Conservation (phyloP, 768 basidiomycete species). For the Cyathus striatus region DNA sequence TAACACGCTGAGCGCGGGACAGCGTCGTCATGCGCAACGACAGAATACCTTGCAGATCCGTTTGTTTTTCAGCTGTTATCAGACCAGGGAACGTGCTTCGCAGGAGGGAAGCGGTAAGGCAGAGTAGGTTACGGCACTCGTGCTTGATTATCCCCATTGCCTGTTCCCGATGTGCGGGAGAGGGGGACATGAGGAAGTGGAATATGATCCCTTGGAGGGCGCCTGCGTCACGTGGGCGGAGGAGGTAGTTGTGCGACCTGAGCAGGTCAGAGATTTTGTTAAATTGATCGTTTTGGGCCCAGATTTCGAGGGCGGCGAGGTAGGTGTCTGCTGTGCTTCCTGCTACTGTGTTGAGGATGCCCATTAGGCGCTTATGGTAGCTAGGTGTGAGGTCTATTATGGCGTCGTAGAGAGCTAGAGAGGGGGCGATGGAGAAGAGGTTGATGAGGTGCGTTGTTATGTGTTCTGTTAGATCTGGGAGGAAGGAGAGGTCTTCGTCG, state of each 20-base stretch:
- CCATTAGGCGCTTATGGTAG: constrained; percentile 26
- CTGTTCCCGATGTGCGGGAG: constrained; percentile 15
- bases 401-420: constrained; percentile 35
- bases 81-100: constrained; percentile 41
- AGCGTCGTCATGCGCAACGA: constrained; percentile 31
- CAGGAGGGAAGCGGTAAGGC: constrained; percentile 37
- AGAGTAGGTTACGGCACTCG: constrained; percentile 44
- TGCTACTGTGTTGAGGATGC: constrained; percentile 33
- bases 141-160: constrained; percentile 42
- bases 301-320: constrained; percentile 50
- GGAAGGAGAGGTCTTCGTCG: constrained; percentile 16
- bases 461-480: constrained; percentile 30
- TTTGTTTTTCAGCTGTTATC: constrained; percentile 28
- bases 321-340: constrained; percentile 46
- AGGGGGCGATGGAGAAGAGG: constrained; percentile 47
- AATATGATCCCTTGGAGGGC: constrained; percentile 44
- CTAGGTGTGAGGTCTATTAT: constrained; percentile 34
- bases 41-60: constrained; percentile 43
- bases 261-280: constrained; percentile 36
- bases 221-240: constrained; percentile 54
- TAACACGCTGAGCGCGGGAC: constrained; percentile 41
- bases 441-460: constrained; percentile 41
- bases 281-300: constrained; percentile 29
- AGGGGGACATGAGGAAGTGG: constrained; percentile 28
- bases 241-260: constrained; percentile 40